Evolutionary conservation across 495 filamentous ascomycete species (phyloP), one percentile per base, ranked within the genome.

Genomic region (Halenospora varia): DNA sequence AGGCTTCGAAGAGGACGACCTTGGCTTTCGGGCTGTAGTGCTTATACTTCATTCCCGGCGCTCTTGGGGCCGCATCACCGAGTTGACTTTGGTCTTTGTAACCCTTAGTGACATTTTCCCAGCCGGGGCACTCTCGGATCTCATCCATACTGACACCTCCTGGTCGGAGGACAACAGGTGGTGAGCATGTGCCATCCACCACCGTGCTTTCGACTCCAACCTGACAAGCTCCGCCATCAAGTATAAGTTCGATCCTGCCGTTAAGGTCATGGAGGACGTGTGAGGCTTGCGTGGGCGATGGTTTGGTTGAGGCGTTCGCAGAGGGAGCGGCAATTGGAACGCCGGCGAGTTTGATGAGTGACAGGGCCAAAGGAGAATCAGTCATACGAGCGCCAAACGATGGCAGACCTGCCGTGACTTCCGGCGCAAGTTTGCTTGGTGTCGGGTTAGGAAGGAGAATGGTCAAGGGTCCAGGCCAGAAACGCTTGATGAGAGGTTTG

Each of bases 41-140:
- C 63, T 92, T 87, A 71, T 99, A 99, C 67, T 99, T 99, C 94
- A 99, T 99, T 2, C 94, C 94, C 9, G 94, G 94, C 2, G 93
- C 92, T 54, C 87, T 81, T 4, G 95, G 93, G 20, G 76, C 74
- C 54, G 76, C 70, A 50, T 66, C 79, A 1, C 74, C 81, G 15
- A 68, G 61, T 61, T 85, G 81, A 15, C 76, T 76, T 20, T 69
- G 66, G 61, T 96, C 89, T 57, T 82, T 80, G 68, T 96, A 96
- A 41, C 82, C 93, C 25, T 88, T 77, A 55, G 74, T 74, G 1
- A 89, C 86, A 48, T 80, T 75, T 65, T 89, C 85, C 94, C 94
- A 99, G 2, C 92, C 93, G 2, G 80, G 71, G 66, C 84, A 91
- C 22, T 74, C 61, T 23, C 85, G 78, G 23, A 99, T 67, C 66